Evolutionary conservation across 768 basidiomycete species (phyloP).

Genomic region (Panus rudis): DNA sequence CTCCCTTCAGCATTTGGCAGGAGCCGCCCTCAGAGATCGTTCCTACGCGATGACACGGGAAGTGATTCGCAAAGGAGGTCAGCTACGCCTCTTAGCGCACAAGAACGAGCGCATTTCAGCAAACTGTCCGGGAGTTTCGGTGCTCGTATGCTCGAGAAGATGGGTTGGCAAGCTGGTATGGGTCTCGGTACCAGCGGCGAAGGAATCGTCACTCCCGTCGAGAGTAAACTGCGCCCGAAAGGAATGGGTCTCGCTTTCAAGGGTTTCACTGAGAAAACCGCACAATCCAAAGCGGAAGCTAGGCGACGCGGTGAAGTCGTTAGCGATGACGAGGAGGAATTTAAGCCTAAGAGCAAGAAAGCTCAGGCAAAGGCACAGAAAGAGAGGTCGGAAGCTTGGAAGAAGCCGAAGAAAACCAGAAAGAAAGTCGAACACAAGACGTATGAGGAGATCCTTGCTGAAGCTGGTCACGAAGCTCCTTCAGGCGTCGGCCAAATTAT

Average conservation of each 20-base stretch:
- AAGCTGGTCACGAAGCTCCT: conserved; percentile 59
- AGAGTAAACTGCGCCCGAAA: conserved; percentile 77
- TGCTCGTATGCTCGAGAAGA: conserved; percentile 86
- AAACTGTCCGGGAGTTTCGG: conserved; percentile 75
- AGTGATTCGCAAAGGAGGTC: conserved; percentile 31
- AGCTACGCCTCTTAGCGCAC: conserved; percentile 45
- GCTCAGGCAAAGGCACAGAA: conserved; percentile 50
- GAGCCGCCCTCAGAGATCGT: conserved; percentile 36
- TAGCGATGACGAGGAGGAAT: conserved; percentile 65
- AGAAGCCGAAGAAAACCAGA: conserved; percentile 77
- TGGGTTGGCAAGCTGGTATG: conserved; percentile 86
- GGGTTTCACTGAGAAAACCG: conserved; percentile 85
- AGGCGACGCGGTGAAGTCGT: conserved; percentile 63
- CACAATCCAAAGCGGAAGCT: conserved; percentile 77
- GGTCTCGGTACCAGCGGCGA: conserved; percentile 71
- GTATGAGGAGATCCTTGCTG: conserved; percentile 91
- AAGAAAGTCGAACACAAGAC: conserved; percentile 89
- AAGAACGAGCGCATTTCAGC: conserved; percentile 76
- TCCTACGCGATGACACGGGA: conserved; percentile 45
- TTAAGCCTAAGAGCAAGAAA: conserved; percentile 35
- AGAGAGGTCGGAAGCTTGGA: conserved; percentile 76
- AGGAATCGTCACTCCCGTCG: conserved; percentile 85
- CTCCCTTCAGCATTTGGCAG: conserved; percentile 34
- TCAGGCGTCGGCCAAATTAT: conserved; percentile 80
- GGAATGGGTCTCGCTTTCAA: conserved; percentile 83